These are phyloP conservation scores for Hypsizygus marmoreus DNA, from an alignment of 768 basidiomycete species.

Conservation along the genomic window DNA sequence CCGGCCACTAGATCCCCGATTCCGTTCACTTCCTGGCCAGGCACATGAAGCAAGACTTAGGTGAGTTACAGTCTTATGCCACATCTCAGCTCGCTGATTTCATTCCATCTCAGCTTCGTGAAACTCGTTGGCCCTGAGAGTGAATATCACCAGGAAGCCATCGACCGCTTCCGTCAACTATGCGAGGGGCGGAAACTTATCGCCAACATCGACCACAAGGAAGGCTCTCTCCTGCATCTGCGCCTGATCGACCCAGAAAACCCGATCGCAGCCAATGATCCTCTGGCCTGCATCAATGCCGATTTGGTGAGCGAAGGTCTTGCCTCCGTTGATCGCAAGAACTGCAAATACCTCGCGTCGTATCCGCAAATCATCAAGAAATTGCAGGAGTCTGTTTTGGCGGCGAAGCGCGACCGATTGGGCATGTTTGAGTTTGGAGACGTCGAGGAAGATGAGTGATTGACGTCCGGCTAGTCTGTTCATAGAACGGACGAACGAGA, in stretches of 20 bases:
- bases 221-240: constrained; percentile 78
- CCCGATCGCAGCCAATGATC: constrained; percentile 65
- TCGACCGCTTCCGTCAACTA: constrained; percentile 81
- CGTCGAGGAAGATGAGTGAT: constrained; percentile 77
- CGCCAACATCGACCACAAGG: constrained; percentile 91
- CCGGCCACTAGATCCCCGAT: constrained; percentile 86
- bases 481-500: background rate
- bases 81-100: background rate
- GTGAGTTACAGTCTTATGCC: constrained; percentile 34
- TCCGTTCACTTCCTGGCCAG: constrained; percentile 88
- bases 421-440: constrained; percentile 95
- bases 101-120: constrained; percentile 63
- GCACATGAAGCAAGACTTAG: constrained; percentile 93
- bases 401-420: constrained; percentile 72
- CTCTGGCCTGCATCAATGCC: constrained; percentile 81
- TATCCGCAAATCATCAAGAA: constrained; percentile 72
- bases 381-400: constrained; percentile 57
- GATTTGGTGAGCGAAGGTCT: constrained; percentile 89
- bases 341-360: constrained; percentile 67
- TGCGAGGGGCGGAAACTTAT: constrained; percentile 95
- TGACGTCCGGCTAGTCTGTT: background rate
- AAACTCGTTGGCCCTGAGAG: constrained; percentile 78
- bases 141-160: constrained; percentile 85
- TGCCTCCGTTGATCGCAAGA: constrained; percentile 77
- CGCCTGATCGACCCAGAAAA: constrained; percentile 90